Conservation (phyloP, 495 filamentous ascomycete genomes). For the Daldinia bambusicola region DNA sequence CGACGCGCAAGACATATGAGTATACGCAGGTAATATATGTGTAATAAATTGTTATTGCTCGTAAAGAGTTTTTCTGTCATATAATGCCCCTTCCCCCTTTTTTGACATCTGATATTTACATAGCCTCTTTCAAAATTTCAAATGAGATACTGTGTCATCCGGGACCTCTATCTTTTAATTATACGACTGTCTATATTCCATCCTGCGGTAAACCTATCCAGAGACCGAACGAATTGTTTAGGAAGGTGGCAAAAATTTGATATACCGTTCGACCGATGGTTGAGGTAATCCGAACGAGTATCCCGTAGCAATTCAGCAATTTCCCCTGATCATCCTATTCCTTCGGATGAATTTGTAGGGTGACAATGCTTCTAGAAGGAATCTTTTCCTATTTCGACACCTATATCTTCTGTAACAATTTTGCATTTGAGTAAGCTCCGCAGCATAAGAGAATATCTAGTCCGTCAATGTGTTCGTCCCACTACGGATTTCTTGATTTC, state of each 20-base stretch:
- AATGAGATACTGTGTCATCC: conserved; percentile 42
- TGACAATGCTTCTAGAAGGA: conserved; percentile 45
- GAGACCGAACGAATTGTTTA: conserved; percentile 40
- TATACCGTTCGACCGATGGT: conserved; percentile 39
- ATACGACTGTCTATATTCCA: conserved; percentile 15
- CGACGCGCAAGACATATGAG: background rate
- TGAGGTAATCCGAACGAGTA: conserved; percentile 16
- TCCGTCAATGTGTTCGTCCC: background rate
- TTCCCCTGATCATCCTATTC: conserved; percentile 43
- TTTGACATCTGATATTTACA: conserved; percentile 42
- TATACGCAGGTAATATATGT: background rate
- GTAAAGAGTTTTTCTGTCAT: background rate
- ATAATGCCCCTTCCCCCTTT: background rate
- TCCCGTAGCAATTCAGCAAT: conserved; percentile 21
- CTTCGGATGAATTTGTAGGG: conserved; percentile 32
- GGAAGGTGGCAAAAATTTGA: conserved; percentile 36
- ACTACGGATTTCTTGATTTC: conserved; percentile 27
- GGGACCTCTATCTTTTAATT: conserved; percentile 32
- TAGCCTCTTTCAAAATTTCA: conserved; percentile 24
- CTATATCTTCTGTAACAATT: background rate
- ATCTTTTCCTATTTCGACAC: conserved; percentile 13
- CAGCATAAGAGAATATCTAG: background rate
- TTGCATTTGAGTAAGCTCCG: background rate
- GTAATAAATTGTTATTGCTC: conserved; percentile 6
- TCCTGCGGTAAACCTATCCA: conserved; percentile 39